phyloP scores from a whole-genome alignment of 208 protist species.

The Trypanosoma rangeli region DNA sequence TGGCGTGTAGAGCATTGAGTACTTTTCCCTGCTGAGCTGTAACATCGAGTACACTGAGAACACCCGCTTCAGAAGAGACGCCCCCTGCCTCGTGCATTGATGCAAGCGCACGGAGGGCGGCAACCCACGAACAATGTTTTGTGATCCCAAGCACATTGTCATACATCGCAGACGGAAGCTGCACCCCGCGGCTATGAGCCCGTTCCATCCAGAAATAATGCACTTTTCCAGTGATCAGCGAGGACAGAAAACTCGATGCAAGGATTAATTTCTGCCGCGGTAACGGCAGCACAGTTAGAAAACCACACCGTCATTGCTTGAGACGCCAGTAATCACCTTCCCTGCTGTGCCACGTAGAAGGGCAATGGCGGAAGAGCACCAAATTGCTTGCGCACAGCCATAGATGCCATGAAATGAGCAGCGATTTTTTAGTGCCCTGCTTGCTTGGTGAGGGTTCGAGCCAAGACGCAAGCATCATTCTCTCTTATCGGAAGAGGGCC shows the following conservation, averaged over 20 bases:
- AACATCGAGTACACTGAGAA: slow-evolving; percentile 47
- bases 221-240: slow-evolving; percentile 65
- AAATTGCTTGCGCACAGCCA: slow-evolving; percentile 60
- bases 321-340: slow-evolving; percentile 47
- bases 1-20: slow-evolving; percentile 34
- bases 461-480: slow-evolving; percentile 52
- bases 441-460: slow-evolving; percentile 65
- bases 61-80: slow-evolving; percentile 40
- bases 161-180: slow-evolving; percentile 39
- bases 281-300: slow-evolving; percentile 49
- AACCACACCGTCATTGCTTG: slow-evolving; percentile 68
- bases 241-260: slow-evolving; percentile 66
- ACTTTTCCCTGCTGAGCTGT: slow-evolving; percentile 45
- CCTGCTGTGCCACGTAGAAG: slow-evolving; percentile 40
- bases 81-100: slow-evolving; percentile 60
- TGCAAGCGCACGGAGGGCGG: slow-evolving; percentile 45
- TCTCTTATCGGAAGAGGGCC: slow-evolving; percentile 18
- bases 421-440: slow-evolving; percentile 53
- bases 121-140: slow-evolving; percentile 42
- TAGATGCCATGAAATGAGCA: slow-evolving; percentile 52
- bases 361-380: slow-evolving; percentile 48
- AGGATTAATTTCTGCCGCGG: slow-evolving; percentile 39
- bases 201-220: slow-evolving; percentile 85
- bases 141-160: slow-evolving; percentile 49
- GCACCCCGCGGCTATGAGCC: slow-evolving; percentile 38